Conservation (phyloP, 352 stramenopile genomes). For the Phytopythium vexans region DNA sequence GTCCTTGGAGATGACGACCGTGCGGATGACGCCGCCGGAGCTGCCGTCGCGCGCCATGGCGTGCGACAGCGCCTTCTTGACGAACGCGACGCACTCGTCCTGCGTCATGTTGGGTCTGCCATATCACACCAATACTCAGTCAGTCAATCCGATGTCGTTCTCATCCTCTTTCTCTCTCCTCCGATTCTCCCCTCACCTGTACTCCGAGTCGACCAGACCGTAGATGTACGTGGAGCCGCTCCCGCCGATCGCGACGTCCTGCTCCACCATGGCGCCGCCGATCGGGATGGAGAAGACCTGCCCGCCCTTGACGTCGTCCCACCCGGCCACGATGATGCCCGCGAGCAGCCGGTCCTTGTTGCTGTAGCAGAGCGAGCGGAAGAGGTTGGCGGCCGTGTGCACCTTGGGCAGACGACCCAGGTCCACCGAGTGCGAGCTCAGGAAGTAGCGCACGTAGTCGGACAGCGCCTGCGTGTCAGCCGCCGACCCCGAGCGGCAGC, state of each 20-base stretch:
- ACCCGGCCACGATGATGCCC: conserved; percentile 98
- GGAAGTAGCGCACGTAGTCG: conserved; percentile 82
- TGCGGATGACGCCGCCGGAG: conserved; percentile 98
- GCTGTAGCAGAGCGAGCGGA: conserved; percentile 95
- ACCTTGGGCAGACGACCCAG: conserved; percentile 93
- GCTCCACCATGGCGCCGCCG: conserved; percentile 95
- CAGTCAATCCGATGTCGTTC: conserved; percentile 6
- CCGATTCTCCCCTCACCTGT: conserved; percentile 41
- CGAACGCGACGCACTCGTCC: conserved; percentile 94
- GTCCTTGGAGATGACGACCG: conserved; percentile 91
- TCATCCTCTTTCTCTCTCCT: neutral
- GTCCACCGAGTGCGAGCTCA: conserved; percentile 73
- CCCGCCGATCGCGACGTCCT: conserved; percentile 96
- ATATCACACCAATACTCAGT: neutral
- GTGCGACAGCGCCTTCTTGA: conserved; percentile 95
- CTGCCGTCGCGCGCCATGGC: conserved; percentile 98
- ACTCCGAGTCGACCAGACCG: conserved; percentile 94
- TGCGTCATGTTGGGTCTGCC: conserved; percentile 92
- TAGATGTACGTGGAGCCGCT: conserved; percentile 98
- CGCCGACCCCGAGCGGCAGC: conserved; percentile 95
- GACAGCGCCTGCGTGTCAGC: conserved; percentile 95
- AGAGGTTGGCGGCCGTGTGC: conserved; percentile 97
- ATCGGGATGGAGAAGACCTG: conserved; percentile 96
- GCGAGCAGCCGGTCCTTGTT: conserved; percentile 97
- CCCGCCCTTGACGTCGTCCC: conserved; percentile 95